Conservation (phyloP, 805 yeast species). For the Starmerella stellata region DNA sequence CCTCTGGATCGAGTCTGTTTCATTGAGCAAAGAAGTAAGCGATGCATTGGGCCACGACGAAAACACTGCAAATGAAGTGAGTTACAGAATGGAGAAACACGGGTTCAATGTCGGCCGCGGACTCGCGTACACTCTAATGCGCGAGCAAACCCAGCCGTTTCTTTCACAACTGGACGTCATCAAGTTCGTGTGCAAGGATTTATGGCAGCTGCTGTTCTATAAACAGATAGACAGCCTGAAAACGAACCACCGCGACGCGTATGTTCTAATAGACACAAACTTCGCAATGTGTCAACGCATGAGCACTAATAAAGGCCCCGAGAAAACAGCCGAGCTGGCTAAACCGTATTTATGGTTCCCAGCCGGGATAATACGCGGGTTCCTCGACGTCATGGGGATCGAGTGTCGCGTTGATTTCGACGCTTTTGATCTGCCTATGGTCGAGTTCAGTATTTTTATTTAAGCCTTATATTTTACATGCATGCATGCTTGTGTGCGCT, state of each 20-base stretch:
- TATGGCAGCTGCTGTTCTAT: conserved; percentile 63
- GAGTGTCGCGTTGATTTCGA: conserved; percentile 51
- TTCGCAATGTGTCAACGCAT: conserved; percentile 39
- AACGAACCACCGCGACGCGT: conserved; percentile 79
- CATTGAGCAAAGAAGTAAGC: conserved; percentile 48
- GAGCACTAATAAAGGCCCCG: conserved; percentile 23
- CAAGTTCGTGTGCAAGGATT: conserved; percentile 83
- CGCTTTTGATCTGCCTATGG: conserved; percentile 40
- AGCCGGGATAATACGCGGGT: conserved; percentile 59
- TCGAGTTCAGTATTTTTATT: conserved; percentile 47
- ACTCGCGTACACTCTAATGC: conserved; percentile 30
- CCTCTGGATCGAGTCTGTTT: conserved; percentile 59
- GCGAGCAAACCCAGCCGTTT: conserved; percentile 29
- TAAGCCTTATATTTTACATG: background rate
- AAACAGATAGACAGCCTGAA: conserved; percentile 84
- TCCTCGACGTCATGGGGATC: conserved; percentile 49
- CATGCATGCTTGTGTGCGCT: no score
- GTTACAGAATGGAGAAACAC: conserved; percentile 43
- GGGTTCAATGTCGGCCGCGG: conserved; percentile 58
- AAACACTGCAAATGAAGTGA: conserved; percentile 31
- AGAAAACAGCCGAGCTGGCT: conserved; percentile 22
- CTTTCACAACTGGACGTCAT: conserved; percentile 59
- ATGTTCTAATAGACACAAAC: conserved; percentile 53
- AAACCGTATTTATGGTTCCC: conserved; percentile 48
- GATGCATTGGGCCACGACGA: conserved; percentile 25